Evolutionary conservation across 164 flowering plant species (phyloP), one percentile per base, ranked within the genome.

Genomic region (Tetracentron sinense): DNA sequence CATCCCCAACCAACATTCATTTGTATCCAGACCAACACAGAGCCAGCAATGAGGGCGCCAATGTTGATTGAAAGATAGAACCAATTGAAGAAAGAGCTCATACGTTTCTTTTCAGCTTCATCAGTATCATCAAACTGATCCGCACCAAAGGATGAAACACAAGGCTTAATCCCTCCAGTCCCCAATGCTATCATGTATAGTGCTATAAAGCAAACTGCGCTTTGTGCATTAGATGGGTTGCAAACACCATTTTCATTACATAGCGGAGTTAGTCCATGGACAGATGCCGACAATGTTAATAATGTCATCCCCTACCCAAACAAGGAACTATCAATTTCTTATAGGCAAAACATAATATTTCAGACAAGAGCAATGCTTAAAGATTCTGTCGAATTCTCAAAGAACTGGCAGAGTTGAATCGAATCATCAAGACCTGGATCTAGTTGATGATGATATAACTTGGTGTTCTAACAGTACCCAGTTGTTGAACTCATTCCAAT

Each of bases 101-200:
- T 85, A 54, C 60, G 72, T 58, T 79, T 78, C 70, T 82, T 83
- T 74, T 83, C 93, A 20, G 4, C 42, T 35, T 81, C 84, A 54
- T 87, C 86, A 20, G 72, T 66, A 56, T 85, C 90, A 72, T 87
- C 93, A 68, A 87, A 87, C 68, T 87, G 93, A 68, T 87, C 89
- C 16, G 89, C 92, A 35, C 92, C 89, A 26, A 78, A 86, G 20
- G 89, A 79, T 52, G 87, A 86, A 57, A 84, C 89, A 61, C 92
- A 86, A 14, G 92, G 87, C 72, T 84, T 84, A 20, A 86, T 86
- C 55, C 89, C 92, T 48, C 92, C 92, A 0, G 92, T 84, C 16
- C 86, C 92, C 23, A 86, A 65, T 19, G 92, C 93, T 42, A 84
- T 68, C 29, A 82, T 61, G 74, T 84, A 84, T n/a, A 84, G 86